Evolutionary conservation across 345 rosid genomes (phyloP).

Genomic region (Boechera divaricarpa): DNA sequence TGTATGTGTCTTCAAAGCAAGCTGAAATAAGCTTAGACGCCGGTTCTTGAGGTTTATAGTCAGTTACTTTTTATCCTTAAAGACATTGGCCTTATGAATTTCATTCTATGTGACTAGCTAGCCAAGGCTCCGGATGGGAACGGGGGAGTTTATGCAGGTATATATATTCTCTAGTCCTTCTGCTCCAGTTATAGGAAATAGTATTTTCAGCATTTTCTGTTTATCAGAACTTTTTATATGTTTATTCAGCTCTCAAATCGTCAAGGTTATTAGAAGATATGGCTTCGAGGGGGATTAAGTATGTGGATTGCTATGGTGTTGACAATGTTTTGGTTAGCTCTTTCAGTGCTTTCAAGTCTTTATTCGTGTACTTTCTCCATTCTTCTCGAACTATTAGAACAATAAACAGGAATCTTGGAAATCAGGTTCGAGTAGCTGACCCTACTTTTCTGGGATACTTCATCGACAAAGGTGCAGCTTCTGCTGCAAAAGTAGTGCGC

Average conservation of each 20-base stretch:
- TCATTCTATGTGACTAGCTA: conserved; percentile 59
- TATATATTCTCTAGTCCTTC: conserved; percentile 36
- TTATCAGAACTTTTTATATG: conserved; percentile 31
- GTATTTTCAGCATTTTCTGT: conserved; percentile 21
- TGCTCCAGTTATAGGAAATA: conserved; percentile 5
- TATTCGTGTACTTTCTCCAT: neutral
- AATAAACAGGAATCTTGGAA: conserved; percentile 37
- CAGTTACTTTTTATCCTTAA: neutral
- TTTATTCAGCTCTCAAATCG: conserved; percentile 72
- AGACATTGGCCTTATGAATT: conserved; percentile 21
- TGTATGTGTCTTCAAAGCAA: conserved; percentile 53
- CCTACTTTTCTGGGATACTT: conserved; percentile 97
- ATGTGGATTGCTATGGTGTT: conserved; percentile 95
- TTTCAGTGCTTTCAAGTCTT: conserved; percentile 25
- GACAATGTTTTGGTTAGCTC: conserved; percentile 87
- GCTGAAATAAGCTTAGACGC: conserved; percentile 5
- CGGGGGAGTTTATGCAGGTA: conserved; percentile 94
- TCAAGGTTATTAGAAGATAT: conserved; percentile 87
- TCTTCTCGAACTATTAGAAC: conserved; percentile 14
- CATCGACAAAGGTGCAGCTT: conserved; percentile 84
- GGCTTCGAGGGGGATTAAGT: conserved; percentile 86
- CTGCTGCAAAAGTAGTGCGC: conserved; percentile 98
- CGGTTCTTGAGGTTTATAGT: conserved; percentile 1
- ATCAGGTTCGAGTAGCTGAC: conserved; percentile 98
- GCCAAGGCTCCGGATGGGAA: conserved; percentile 99